These are phyloP conservation scores for Teunomyces barrocoloradensis DNA, from an alignment of 805 yeast genomes.

Conservation along the genomic window DNA sequence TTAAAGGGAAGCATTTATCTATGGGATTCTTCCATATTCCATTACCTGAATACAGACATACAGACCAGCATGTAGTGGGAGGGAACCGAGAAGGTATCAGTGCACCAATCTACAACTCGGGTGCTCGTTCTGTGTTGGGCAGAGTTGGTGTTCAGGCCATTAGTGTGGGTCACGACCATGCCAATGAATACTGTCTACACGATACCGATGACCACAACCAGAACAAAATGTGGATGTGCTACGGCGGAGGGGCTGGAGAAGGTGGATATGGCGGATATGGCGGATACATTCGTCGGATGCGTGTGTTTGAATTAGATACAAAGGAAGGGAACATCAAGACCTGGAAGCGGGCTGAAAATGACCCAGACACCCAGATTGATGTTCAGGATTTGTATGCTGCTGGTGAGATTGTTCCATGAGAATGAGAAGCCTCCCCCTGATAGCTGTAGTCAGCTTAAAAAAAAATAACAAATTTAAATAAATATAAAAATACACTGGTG, in stretches of 20 bases:
- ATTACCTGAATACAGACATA: slow-evolving; percentile 71
- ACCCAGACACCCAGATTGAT: slow-evolving; percentile 49
- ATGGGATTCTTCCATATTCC: slow-evolving; percentile 97
- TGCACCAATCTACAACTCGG: slow-evolving; percentile 71
- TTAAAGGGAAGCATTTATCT: slow-evolving; percentile 49
- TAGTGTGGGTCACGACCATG: slow-evolving; percentile 93
- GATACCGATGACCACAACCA: slow-evolving; percentile 40
- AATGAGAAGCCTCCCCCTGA: no score
- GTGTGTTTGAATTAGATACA: slow-evolving; percentile 68
- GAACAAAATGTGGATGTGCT: slow-evolving; percentile 74
- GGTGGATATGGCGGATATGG: slow-evolving; percentile 97
- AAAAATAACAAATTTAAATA: no score
- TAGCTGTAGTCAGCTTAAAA: no score
- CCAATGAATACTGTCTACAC: slow-evolving; percentile 82
- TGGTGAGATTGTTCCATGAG: slow-evolving; percentile 36
- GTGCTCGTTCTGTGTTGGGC: slow-evolving; percentile 57
- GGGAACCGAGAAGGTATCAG: slow-evolving; percentile 67
- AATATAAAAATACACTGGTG: no score
- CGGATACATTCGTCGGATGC: slow-evolving; percentile 74
- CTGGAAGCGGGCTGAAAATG: slow-evolving; percentile 72
- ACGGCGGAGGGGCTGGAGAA: slow-evolving; percentile 92
- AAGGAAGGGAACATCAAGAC: slow-evolving; percentile 47
- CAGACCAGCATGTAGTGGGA: slow-evolving; percentile 55
- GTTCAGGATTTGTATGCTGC: slow-evolving; percentile 47
- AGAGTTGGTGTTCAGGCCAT: slow-evolving; percentile 71